Evolutionary conservation across 1,139 yeast genomes (phyloP), one percentile per base, ranked within the genome.

Genomic region (Blastobotrys proliferans): DNA sequence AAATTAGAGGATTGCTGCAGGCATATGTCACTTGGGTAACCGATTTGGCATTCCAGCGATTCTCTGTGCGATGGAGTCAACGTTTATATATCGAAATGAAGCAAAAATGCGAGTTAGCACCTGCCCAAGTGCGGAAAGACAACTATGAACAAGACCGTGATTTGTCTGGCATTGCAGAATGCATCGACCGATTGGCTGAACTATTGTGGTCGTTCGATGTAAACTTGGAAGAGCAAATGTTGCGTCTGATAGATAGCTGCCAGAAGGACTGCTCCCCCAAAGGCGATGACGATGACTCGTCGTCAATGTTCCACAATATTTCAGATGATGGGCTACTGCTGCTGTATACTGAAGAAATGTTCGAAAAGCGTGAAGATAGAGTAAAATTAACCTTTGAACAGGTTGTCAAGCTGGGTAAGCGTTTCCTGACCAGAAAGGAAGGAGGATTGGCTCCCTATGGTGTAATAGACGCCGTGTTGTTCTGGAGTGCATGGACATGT

Each of bases 131-230:
- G 24, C 55, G 60, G 26, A 43, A 41, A 11, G 34, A 35, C 10
- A 40, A 44, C 16, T 61, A 56, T 44, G 46, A 48, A n/a, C 45
- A 52, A 30, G 52, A 53, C 21, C 50, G 44, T 27, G 47, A 49
- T 38, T 54, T 62, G 9, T 48, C 44, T 16, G 49, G 56, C 11
- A 54, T 61, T 27, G 46, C 53, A n/a, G 71, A 66, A 45, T 59
- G 67, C 26, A 48, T 70, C 19, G 71, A 70, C 28, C 67, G 88
- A 42, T 56, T 77, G n/a, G 63, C 68, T 28, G 77, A 76, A 48
- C 66, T 84, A 51, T 70, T 81, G 1, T 56, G 68, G 35, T 77
- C 88, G 13, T 75, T 70, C 62, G 97, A 88, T 60, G 57, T 87
- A 41, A 77, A 81, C 42, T 61, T 63, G 27, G 74, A 84, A 46